These are phyloP conservation scores for Neurospora sp. DNA, from an alignment of 495 filamentous ascomycete genomes.

Conservation along the genomic window DNA sequence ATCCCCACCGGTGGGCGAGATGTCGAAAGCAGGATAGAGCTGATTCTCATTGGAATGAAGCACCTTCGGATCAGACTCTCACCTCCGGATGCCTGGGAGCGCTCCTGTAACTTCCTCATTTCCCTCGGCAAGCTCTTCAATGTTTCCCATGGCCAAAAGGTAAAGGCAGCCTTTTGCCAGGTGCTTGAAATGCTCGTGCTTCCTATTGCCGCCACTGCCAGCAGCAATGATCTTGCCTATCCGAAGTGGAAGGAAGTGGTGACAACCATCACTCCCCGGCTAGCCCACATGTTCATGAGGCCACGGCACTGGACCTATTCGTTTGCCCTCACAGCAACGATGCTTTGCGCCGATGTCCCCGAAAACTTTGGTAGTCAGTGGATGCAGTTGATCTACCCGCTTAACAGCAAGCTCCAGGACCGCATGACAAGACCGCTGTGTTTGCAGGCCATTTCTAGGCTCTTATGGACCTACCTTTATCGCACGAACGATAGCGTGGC, in stretches of 20 bases:
- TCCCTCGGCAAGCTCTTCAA: constrained; percentile 72
- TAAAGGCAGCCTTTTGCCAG: constrained; percentile 91
- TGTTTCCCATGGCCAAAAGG: constrained; percentile 70
- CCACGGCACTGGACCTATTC: constrained; percentile 82
- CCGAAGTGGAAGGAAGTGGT: constrained; percentile 82
- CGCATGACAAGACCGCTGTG: constrained; percentile 67
- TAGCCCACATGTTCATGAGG: constrained; percentile 77
- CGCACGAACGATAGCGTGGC: constrained; percentile 59
- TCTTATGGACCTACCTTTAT: constrained; percentile 96
- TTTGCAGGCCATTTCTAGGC: constrained; percentile 77
- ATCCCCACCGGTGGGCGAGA: constrained; percentile 46
- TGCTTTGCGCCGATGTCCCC: constrained; percentile 77
- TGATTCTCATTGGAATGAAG: constrained; percentile 84
- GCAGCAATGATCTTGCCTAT: constrained; percentile 58
- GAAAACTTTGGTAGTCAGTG: constrained; percentile 80
- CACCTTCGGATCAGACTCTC: constrained; percentile 65
- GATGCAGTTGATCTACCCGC: constrained; percentile 64
- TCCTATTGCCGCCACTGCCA: constrained; percentile 73
- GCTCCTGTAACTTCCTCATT: constrained; percentile 80
- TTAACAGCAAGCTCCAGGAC: constrained; percentile 75
- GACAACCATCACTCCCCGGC: constrained; percentile 59
- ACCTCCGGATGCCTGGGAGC: constrained; percentile 67
- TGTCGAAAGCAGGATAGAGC: constrained; percentile 66
- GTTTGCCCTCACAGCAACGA: constrained; percentile 73
- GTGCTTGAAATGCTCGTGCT: constrained; percentile 78